These are phyloP conservation scores for Lumnitzera littorea DNA, from an alignment of 345 rosid species.

Conservation along the genomic window DNA sequence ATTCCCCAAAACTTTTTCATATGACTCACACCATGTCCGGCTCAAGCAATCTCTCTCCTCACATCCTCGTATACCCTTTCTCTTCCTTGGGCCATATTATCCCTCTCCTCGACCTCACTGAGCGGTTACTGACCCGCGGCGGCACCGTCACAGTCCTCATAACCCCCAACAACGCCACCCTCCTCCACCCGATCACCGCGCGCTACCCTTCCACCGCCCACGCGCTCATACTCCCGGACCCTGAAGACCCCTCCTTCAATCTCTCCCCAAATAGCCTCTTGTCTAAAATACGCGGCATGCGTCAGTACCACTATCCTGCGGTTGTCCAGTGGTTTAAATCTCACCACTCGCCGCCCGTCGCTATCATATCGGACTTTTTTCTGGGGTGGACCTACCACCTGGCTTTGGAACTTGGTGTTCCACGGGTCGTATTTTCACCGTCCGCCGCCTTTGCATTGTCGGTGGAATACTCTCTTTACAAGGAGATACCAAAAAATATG, in stretches of 20 bases:
- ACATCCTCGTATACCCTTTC: conserved; percentile 51
- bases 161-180: conserved; percentile 30
- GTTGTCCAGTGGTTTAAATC: conserved; percentile 38
- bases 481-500: conserved; percentile 14
- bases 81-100: conserved; percentile 57
- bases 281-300: conserved; percentile 16
- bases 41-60: conserved; percentile 13
- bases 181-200: conserved; percentile 30
- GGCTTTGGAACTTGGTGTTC: conserved; percentile 33
- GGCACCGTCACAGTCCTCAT: conserved; percentile 35
- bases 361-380: conserved; percentile 54
- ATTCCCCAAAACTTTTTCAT: neutral
- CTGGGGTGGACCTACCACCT: conserved; percentile 61
- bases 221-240: conserved; percentile 25
- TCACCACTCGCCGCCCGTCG: conserved; percentile 40
- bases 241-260: neutral
- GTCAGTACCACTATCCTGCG: conserved; percentile 28
- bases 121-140: conserved; percentile 36
- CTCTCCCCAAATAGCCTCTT: neutral
- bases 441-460: conserved; percentile 34
- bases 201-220: conserved; percentile 21
- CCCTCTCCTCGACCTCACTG: conserved; percentile 63
- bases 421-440: conserved; percentile 49
- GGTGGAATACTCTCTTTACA: conserved; percentile 16
- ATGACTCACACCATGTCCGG: conserved; percentile 1